Base-by-base conservation (phyloP, 2,329 filamentous ascomycete species). In the Aspergillus flavus region DNA sequence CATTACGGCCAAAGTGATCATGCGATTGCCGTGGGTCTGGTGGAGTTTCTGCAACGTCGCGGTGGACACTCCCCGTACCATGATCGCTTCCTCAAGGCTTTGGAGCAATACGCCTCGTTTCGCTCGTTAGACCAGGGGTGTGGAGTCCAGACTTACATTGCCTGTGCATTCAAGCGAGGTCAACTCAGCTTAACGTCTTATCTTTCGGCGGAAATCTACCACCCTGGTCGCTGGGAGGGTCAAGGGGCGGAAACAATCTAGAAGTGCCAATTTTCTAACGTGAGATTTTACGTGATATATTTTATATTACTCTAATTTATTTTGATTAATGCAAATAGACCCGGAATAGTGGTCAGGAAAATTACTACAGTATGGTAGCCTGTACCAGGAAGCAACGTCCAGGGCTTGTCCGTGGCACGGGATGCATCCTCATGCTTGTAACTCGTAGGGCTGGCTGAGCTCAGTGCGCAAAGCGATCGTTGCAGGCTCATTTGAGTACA, bases 1-100 rank as follows among this genome's bases (percentile, higher is more conserved):
- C 59, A 61, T 36, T 61, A 61, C 59, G 55, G 43, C 4, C 11
- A 43, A 10, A 61, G 45, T 58, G 59, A 61, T 16, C 21, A 23
- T 23, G 57, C 57, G 3, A 52, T 59, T 23, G 57, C 48, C 19
- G 6, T 26, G 30, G 57, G 57, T 16, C n/a, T 59, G 19, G 46
- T 36, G n/a, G 30, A 34, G 46, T 59, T 28, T 28, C 28, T 59
- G 21, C 53, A 32, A 32, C 53, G 57, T 12, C 57, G 19, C 14
- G n/a, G 32, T 41, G 19, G 39, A 41, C 39, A n/a, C 16, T 3
- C 39, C 39, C 39, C 6, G 39, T 41, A 41, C 39, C 39, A 41
- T 3, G 39, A 41, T 19, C 16, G 39, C 16, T 41, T 41, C 9
- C 39, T 41, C 39, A 21, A 32, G 19, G 26, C 41, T 16, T 46